phyloP scores from a whole-genome alignment of 768 basidiomycete genomes.

The Imleria badia region DNA sequence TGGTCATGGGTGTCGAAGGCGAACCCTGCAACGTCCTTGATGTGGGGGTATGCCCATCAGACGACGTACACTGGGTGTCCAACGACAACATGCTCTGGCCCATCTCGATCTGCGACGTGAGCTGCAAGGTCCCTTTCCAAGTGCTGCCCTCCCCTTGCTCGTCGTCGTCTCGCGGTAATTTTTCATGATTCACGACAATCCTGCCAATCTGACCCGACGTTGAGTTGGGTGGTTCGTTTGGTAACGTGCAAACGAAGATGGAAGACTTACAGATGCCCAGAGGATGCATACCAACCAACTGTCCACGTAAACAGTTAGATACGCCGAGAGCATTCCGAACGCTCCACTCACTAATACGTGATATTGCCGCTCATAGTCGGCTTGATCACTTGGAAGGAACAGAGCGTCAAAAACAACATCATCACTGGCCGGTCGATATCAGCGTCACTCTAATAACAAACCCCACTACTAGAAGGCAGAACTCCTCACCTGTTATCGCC shows the following conservation, averaged over 20 bases:
- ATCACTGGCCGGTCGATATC: slow-evolving; percentile 4
- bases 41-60: background rate
- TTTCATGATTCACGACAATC: slow-evolving; percentile 14
- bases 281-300: slow-evolving; percentile 22
- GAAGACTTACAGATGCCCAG: slow-evolving; percentile 18
- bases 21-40: background rate
- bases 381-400: slow-evolving; percentile 8
- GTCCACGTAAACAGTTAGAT: background rate
- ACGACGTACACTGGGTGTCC: background rate
- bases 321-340: background rate
- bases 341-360: slow-evolving; percentile 17
- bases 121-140: slow-evolving; percentile 8
- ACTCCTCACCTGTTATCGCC: slow-evolving; percentile 15
- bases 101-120: slow-evolving; percentile 22
- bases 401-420: slow-evolving; percentile 21
- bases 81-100: background rate
- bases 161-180: background rate
- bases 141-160: background rate
- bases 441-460: background rate
- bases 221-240: background rate
- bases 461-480: background rate
- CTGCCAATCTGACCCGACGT: slow-evolving; percentile 14
- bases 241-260: background rate
- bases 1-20: background rate
- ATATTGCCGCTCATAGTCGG: slow-evolving; percentile 20